Evolutionary conservation across 2,329 filamentous ascomycete genomes (phyloP).

Genomic region (Hypoxylon rubiginosum): DNA sequence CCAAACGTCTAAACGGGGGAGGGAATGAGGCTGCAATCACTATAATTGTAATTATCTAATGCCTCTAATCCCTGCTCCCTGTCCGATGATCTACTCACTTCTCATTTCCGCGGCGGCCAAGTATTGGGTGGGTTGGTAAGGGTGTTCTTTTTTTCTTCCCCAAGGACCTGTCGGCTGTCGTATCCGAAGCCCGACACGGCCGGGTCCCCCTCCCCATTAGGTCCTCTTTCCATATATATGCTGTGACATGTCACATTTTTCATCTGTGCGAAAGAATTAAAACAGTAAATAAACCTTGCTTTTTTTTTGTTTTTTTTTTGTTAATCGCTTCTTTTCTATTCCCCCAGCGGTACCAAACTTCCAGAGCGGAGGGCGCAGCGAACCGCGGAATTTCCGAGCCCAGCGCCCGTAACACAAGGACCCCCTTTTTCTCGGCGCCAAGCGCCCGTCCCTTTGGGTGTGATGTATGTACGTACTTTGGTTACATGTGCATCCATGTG

Average conservation of each 20-base stretch:
- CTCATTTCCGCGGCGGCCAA: conserved; percentile 41
- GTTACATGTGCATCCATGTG: no score
- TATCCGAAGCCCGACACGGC: conserved; percentile 35
- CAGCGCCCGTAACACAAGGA: conserved; percentile 17
- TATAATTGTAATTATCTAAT: conserved; percentile 45
- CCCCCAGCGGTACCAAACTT: conserved; percentile 39
- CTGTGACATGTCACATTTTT: conserved; percentile 40
- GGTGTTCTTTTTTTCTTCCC: no score
- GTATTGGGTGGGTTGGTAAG: conserved; percentile 36
- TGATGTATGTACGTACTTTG: conserved; percentile 1
- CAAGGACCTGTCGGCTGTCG: conserved; percentile 34
- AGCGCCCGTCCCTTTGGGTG: conserved; percentile 20
- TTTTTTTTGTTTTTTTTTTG: background rate
- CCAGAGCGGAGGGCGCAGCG: conserved; percentile 21
- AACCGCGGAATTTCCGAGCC: conserved; percentile 39
- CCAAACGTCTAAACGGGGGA: background rate
- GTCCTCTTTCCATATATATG: background rate
- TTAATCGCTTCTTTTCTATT: conserved; percentile 13
- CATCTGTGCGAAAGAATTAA: no score
- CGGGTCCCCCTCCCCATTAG: conserved; percentile 19
- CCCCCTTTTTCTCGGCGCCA: conserved; percentile 37
- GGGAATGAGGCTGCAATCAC: conserved; percentile 3
- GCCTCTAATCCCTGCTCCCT: conserved; percentile 39
- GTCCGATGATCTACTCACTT: conserved; percentile 42
- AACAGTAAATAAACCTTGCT: no score